Conservation (phyloP, 768 basidiomycete genomes). For the Hypholoma fasciculare region DNA sequence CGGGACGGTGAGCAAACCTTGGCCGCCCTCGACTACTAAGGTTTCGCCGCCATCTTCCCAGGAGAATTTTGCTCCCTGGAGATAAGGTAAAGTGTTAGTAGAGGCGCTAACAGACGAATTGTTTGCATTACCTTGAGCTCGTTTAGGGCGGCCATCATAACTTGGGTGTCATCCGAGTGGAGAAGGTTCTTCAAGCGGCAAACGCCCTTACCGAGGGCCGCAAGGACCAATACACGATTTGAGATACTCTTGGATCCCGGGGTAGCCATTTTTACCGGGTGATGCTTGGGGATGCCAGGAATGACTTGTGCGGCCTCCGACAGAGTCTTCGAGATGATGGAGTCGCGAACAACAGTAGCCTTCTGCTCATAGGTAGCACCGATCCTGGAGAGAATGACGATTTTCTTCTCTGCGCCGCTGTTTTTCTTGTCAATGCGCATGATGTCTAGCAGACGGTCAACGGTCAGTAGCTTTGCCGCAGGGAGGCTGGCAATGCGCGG, state of each 20-base stretch:
- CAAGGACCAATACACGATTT: slow-evolving; percentile 90
- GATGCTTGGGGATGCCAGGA: slow-evolving; percentile 59
- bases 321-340: slow-evolving; percentile 78
- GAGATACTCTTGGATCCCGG: slow-evolving; percentile 97
- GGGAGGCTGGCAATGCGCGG: slow-evolving; percentile 75
- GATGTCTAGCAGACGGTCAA: slow-evolving; percentile 84
- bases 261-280: slow-evolving; percentile 76
- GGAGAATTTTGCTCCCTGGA: slow-evolving; percentile 83
- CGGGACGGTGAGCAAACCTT: slow-evolving; percentile 78
- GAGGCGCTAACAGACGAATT: background rate
- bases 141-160: slow-evolving; percentile 95
- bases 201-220: slow-evolving; percentile 86
- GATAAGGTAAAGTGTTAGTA: background rate
- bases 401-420: slow-evolving; percentile 87
- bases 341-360: slow-evolving; percentile 84
- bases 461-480: slow-evolving; percentile 68
- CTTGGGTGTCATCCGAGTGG: slow-evolving; percentile 97
- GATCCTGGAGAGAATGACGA: slow-evolving; percentile 88
- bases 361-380: slow-evolving; percentile 91
- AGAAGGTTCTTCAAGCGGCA: slow-evolving; percentile 88
- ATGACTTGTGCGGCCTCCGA: slow-evolving; percentile 78
- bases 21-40: slow-evolving; percentile 86
- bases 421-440: slow-evolving; percentile 99
- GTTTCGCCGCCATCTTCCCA: slow-evolving; percentile 99
- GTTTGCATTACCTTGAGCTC: slow-evolving; percentile 70